Evolutionary conservation across 495 filamentous ascomycete genomes (phyloP).

Genomic region (Penicillium silybi): DNA sequence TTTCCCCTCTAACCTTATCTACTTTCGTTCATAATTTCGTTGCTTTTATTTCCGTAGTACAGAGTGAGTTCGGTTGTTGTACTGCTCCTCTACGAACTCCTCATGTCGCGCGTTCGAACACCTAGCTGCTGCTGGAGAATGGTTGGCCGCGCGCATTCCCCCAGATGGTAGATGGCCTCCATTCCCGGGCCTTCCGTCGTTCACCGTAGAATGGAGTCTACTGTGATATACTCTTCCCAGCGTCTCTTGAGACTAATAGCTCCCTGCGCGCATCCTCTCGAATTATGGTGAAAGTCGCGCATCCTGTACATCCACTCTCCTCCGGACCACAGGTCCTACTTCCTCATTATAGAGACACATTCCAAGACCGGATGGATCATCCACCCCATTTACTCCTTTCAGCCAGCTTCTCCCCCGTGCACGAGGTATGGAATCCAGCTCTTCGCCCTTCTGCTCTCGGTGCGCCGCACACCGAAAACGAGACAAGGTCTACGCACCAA

Average conservation of each 20-base stretch:
- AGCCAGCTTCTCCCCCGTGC: neutral
- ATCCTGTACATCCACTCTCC: neutral
- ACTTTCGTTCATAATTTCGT: conserved; percentile 9
- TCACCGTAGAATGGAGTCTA: neutral
- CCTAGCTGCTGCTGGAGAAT: conserved; percentile 4
- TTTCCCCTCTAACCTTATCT: conserved; percentile 11
- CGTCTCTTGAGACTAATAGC: neutral
- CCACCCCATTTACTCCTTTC: conserved; percentile 1
- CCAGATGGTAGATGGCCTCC: conserved; percentile 13
- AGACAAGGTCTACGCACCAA: neutral
- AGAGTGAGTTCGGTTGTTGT: conserved; percentile 3
- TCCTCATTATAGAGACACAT: conserved; percentile 11
- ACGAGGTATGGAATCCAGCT: conserved; percentile 8
- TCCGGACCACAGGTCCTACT: neutral
- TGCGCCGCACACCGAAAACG: neutral
- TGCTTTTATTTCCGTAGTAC: conserved; percentile 2
- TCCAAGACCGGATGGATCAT: conserved; percentile 16
- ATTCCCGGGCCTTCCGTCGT: conserved; percentile 1
- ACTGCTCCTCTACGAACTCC: neutral
- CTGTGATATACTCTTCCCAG: neutral
- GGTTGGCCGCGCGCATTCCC: conserved; percentile 17
- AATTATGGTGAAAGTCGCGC: conserved; percentile 12
- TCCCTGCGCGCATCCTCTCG: neutral
- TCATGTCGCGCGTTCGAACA: neutral
- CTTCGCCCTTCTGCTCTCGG: neutral